Base-by-base conservation (phyloP, 1,284 basidiomycete genomes). In the Butyriboletus appendiculatus region DNA sequence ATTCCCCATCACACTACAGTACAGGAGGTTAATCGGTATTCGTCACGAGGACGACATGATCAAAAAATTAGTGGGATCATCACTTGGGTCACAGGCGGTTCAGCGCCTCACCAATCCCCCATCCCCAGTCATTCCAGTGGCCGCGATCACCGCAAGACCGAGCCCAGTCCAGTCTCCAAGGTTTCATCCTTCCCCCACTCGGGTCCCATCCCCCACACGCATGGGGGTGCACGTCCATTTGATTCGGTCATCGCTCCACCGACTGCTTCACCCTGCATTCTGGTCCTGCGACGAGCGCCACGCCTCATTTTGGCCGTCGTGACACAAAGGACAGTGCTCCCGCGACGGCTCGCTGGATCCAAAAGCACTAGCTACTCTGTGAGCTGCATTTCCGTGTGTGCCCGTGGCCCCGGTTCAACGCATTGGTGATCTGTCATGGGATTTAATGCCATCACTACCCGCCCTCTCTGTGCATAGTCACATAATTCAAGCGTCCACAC, bases 11-110 rank as follows among this genome's bases (percentile, higher is more conserved):
- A 6, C 30, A 18, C 8, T 28, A 34, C 30, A 18, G 8, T 41
- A 50, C 26, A 42, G 33, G 9, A 14, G 32, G 14, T 50, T 3
- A 38, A 11, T 8, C 3, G 33, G 18, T 32, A 42, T n/a, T 52
- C 67, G 62, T 69, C 69, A 5, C 57, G n/a, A 72, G 39, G 68
- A 69, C 68, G 63, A 57, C 5, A 26, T 16, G 24, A 5, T 51
- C 58, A n/a, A 73, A 69, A 69, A 73, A 69, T 73, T 73, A 1
- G 34, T 45, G 56, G 60, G 50, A 55, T 51, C 30, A 10, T 58
- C 46, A 15, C 20, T 48, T 41, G 70, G 67, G 64, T 69, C 67
- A 72, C 33, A 10, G 67, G 70, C 63, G 40, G 41, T 48, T 60
- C 66, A 60, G 1, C 15, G 56, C 67, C 68, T 71, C 69, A 2